Evolutionary conservation across 1,139 yeast species (phyloP), one percentile per base, ranked within the genome.

Genomic region (Suhomyces terraborum): DNA sequence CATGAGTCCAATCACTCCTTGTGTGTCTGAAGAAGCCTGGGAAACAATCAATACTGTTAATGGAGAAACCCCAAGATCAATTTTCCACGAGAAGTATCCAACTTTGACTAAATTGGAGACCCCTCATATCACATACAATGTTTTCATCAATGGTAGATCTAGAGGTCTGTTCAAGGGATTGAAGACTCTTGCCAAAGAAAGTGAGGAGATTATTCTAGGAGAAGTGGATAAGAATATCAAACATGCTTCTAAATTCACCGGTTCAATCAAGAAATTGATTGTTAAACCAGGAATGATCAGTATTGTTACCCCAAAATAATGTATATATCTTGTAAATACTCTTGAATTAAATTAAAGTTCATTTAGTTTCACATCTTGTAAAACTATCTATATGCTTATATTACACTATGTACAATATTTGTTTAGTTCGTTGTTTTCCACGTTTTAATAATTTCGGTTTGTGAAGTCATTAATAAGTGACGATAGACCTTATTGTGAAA

Each of bases 1-100:
- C 8, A 77, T 84, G 67, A 68, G 89, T 0, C 95, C 95, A 1
- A 83, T 88, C 1, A 77, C 87, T 0, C 98, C 98, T 0, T 77
- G 84, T 10, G 75, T 81, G 5, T 79, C 91, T 0, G 98, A 91
- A 55, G 98, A 93, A 61, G 75, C 85, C 29, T 84, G 94, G 83
- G 87, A 84, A 46, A 51, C 61, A 1, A 54, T 87, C 3, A 68
- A 64, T 8, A 36, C 46, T 1, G 57, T 61, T 2, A 54, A 61
- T 23, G 56, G 56, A 0, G 37, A 43, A 17, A 32, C 22, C 13
- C 40, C 37, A 6, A 56, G 58, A 6, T 77, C 89, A 0, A 70
- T 88, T 8, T 79, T 85, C 55, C 55, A 60, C 24, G 64, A 76
- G 36, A 54, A 50, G 17, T 85, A 82, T 77, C 94, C 94, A 1